These are phyloP conservation scores for Talaromyces thailandensis DNA, from an alignment of 495 filamentous ascomycete species.

Conservation along the genomic window DNA sequence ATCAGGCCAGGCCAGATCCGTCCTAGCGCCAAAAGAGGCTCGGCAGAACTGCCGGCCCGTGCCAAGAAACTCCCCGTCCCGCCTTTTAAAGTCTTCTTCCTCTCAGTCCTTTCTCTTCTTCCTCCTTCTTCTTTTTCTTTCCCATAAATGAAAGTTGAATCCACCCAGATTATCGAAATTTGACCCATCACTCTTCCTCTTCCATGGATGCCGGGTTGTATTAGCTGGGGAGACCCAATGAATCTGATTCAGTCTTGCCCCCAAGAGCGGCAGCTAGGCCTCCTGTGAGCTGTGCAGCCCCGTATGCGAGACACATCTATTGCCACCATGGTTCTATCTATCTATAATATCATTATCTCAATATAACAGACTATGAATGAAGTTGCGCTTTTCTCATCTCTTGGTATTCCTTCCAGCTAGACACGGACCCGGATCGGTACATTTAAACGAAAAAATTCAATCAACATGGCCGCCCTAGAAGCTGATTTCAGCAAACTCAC, in stretches of 20 bases:
- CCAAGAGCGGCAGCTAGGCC: conserved; percentile 55
- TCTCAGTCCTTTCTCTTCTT: conserved; percentile 7
- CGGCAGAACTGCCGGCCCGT: conserved; percentile 11
- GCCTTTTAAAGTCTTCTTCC: conserved; percentile 15
- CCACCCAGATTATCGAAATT: conserved; percentile 52
- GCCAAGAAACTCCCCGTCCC: conserved; percentile 13
- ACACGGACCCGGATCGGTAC: background rate
- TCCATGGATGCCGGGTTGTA: conserved; percentile 53
- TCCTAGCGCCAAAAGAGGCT: background rate
- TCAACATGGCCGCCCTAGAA: conserved; percentile 2
- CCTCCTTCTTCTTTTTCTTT: conserved; percentile 20
- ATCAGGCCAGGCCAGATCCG: background rate
- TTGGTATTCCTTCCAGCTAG: background rate
- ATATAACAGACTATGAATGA: conserved; percentile 3
- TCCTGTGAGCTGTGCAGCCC: conserved; percentile 37
- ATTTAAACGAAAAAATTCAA: background rate
- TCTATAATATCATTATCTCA: background rate
- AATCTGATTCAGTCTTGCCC: conserved; percentile 38
- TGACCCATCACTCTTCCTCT: conserved; percentile 43
- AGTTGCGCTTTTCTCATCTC: background rate
- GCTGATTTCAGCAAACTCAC: conserved; percentile 16
- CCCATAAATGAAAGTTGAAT: conserved; percentile 49
- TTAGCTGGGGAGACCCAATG: conserved; percentile 57
- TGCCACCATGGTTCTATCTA: conserved; percentile 4
- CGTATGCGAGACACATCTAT: conserved; percentile 27